These are phyloP conservation scores for Hyparrhenia diplandra DNA, from an alignment of 176 grass and related monocot genomes.

Conservation along the genomic window DNA sequence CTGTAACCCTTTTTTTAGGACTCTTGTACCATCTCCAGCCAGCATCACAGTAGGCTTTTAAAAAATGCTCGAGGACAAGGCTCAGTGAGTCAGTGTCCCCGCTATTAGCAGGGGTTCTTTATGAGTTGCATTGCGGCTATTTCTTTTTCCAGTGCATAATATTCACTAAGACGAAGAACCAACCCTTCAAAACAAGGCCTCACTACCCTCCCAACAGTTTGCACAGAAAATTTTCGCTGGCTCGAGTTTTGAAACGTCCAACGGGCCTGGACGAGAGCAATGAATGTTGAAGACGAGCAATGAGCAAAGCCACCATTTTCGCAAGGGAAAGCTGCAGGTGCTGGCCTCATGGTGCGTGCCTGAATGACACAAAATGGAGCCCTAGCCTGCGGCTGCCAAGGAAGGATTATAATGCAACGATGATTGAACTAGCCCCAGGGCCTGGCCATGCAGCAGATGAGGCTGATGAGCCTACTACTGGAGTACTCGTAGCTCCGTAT, in stretches of 20 bases:
- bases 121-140: no score
- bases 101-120: slow-evolving; percentile 5
- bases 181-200: no score
- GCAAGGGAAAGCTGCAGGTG: slow-evolving; percentile 3
- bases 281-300: background rate
- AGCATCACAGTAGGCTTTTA: slow-evolving; percentile 17
- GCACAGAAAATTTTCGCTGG: no score
- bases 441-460: slow-evolving; percentile 2
- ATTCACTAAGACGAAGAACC: no score
- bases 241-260: background rate
- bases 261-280: background rate
- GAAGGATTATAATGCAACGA: slow-evolving; percentile 35
- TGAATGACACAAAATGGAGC: slow-evolving; percentile 33
- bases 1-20: slow-evolving; percentile 25
- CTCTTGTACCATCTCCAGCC: slow-evolving; percentile 8
- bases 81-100: slow-evolving; percentile 21
- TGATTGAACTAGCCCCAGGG: slow-evolving; percentile 42
- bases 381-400: background rate
- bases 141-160: no score
- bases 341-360: slow-evolving; percentile 37
- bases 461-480: slow-evolving; percentile 13
- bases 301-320: slow-evolving; percentile 30
- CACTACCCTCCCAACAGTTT: no score
- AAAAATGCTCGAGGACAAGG: slow-evolving; percentile 24
- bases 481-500: background rate